Conservation (phyloP, 2,329 filamentous ascomycete species). For the Penicillium frequentans region DNA sequence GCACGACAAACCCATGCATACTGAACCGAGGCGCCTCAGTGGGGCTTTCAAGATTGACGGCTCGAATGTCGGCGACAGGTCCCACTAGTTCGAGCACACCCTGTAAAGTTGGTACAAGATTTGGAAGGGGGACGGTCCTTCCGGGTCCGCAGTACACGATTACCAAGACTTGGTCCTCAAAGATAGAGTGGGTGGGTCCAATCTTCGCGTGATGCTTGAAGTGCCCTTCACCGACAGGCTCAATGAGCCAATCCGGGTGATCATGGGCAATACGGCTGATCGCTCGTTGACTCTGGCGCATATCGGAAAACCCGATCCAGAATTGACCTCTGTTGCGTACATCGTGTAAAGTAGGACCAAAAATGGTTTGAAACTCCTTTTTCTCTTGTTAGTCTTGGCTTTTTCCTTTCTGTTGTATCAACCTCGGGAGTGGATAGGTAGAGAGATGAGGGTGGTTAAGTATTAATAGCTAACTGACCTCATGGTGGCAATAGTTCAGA, state of each 20-base stretch:
- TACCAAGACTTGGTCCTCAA: constrained; percentile 7
- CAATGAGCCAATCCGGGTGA: neutral
- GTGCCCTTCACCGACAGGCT: neutral
- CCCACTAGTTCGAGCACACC: constrained; percentile 5
- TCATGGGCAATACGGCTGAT: neutral
- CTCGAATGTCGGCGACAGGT: constrained; percentile 1
- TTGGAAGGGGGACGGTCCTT: neutral
- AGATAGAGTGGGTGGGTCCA: neutral
- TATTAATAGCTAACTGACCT: neutral
- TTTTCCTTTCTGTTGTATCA: neutral
- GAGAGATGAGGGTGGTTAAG: too few species aligned
- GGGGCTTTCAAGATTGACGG: neutral
- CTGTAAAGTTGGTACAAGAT: neutral
- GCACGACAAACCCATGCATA: neutral
- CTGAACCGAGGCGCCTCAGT: neutral
- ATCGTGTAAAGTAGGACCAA: constrained; percentile 5
- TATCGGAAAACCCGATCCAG: constrained; percentile 6
- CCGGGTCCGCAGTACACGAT: constrained; percentile 3
- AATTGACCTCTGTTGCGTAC: constrained; percentile 6
- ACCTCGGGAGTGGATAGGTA: neutral
- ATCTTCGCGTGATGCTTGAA: neutral
- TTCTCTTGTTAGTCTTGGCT: neutral
- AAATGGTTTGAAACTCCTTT: neutral
- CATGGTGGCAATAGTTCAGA: neutral
- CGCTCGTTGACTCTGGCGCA: neutral